Base-by-base conservation (phyloP, 768 basidiomycete genomes). In the Pleurotus cornucopiae region DNA sequence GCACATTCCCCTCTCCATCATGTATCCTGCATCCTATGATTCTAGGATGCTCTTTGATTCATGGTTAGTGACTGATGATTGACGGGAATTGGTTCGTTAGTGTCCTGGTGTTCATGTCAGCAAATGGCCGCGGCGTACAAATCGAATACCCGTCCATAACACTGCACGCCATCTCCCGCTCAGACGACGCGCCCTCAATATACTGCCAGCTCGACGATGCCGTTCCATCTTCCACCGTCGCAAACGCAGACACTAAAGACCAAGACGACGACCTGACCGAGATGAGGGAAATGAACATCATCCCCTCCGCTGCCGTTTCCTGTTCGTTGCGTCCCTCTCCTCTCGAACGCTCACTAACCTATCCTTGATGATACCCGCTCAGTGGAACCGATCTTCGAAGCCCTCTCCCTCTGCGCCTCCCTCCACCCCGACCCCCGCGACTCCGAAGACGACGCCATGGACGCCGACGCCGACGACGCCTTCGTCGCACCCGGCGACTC, bases 191-290 rank as follows among this genome's bases (percentile, higher is more conserved):
- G 0, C 85, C 90, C 3, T 88, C 84, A 5, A 81, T 98, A 66
- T 98, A 98, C 70, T 97, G 94, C 67, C 97, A 99, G 62, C 81
- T 98, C 9, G 95, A 97, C 62, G 92, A 92, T 58, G 64, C 66
- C 49, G 30, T 34, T 11, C 30, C 30, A 9, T 34, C 30, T 0
- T 34, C 30, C 23, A 25, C 23, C 23, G 71, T 72, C n/a, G 69
- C 67, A 48, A 73, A 73, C 41, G 59, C 56, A 20, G 62, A 48
- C 9, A 71, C 72, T 26, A 69, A 77, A 26, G 69, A 67, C 23
- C 30, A 11, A 34, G 30, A 74, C 37, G 72, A 76, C 23, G 73
- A 69, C 49, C 67, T 70, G 46, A 63, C 65, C 6, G 77, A 82
- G 6, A 86, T 95, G 83, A 79, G 89, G 53, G 96, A 98, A 65